Conservation (phyloP, 2,329 filamentous ascomycete genomes). For the Neofusicoccum cordaticola region DNA sequence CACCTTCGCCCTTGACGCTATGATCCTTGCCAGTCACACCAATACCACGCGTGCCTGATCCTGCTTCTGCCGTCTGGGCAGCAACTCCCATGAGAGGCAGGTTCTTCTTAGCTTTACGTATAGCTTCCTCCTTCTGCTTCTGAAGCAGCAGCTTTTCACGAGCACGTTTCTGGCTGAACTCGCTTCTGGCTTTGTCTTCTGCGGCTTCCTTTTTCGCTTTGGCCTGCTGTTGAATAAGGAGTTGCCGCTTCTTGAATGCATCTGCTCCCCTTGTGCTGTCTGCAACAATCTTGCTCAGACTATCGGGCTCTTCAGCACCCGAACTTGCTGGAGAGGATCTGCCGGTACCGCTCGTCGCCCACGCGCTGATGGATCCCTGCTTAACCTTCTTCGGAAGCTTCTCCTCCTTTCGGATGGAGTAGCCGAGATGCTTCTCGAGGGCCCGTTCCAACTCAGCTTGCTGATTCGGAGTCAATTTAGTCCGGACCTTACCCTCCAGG, state of each 20-base stretch:
- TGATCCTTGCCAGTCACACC: conserved; percentile 77
- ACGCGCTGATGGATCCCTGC: conserved; percentile 24
- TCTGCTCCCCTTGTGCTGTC: conserved; percentile 36
- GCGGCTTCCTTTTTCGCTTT: conserved; percentile 22
- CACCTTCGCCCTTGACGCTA: conserved; percentile 69
- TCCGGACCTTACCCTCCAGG: conserved; percentile 63
- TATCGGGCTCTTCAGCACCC: conserved; percentile 3
- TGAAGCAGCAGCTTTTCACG: conserved; percentile 64
- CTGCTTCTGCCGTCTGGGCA: conserved; percentile 66
- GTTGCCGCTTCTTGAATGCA: conserved; percentile 21
- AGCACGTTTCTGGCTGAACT: conserved; percentile 71
- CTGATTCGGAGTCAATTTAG: conserved; percentile 77
- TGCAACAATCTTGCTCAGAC: conserved; percentile 49
- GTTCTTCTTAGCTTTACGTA: conserved; percentile 65
- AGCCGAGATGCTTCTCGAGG: conserved; percentile 53
- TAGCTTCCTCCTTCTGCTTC: conserved; percentile 67
- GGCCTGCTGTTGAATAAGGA: conserved; percentile 20
- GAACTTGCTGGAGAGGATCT: conserved; percentile 3
- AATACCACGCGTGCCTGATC: conserved; percentile 72
- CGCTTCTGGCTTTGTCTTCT: conserved; percentile 41
- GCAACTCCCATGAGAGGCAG: conserved; percentile 41
- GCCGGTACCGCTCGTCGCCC: conserved; percentile 4
- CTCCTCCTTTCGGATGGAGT: conserved; percentile 32
- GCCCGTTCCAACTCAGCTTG: conserved; percentile 74
- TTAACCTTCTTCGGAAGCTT: conserved; percentile 24